Evolutionary conservation across 306 rosid genomes (phyloP), one percentile per base, ranked within the genome.

Genomic region (Parietaria judaica): DNA sequence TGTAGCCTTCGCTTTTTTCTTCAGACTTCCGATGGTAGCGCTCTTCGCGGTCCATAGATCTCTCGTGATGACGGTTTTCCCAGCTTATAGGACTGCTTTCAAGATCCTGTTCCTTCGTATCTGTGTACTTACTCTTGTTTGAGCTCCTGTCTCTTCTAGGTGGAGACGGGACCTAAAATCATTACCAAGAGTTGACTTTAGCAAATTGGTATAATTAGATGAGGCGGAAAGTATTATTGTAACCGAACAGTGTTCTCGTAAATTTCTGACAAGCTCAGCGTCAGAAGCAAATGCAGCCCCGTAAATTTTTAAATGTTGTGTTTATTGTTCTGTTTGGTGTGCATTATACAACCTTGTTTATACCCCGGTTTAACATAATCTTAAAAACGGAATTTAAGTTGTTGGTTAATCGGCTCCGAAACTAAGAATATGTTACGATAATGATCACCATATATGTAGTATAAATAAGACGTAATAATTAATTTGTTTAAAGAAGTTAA

Each of bases 121-220:
- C 83, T 36, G 3, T 15, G 43, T 74, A 77, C 59, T 69, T 66
- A 55, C 76, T 78, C 63, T 70, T 63, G 54, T 39, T 58, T 37
- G 72, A 64, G 54, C 56, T 74, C 68, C 73, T 71, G 59, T 72
- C 78, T 73, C 84, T 87, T 78, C 84, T 71, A 34, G 97, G 96
- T 3, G 96, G 96, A 0, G 96, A 87, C 51, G 97, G 97, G 14
- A 68, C 83, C 96, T 90, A 66, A 23, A 13, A 23, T 23, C 11
- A 4, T 4, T 53, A 7, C 39, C 4, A 8, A 10, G n/a, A 49
- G 9, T 10, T 7, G n/a, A 49, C 5, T 10, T 49, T 56, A 16
- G 38, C 35, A 7, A 5, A 55, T 55, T 55, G 9, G 6, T 55
- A 23, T 23, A 23, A 23, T 23, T 23, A 23, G 31, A 23, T 23